Base-by-base conservation (phyloP, 495 filamentous ascomycete species). In the Coniosporium apollinis region DNA sequence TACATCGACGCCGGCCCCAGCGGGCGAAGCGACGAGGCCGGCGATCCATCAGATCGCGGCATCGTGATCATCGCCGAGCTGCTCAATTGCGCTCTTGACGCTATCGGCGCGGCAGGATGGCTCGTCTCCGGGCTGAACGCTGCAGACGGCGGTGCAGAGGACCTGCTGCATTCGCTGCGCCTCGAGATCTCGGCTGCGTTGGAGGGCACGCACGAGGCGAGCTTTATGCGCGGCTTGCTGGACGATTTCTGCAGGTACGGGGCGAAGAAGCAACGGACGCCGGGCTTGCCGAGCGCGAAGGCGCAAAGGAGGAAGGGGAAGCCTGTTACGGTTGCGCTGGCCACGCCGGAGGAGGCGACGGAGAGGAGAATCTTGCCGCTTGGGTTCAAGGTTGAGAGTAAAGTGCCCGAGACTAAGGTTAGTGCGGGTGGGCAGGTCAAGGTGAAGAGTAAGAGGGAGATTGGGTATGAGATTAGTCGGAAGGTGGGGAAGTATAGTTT, bases 101-200 rank as follows among this genome's bases (percentile, higher is more conserved):
- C 82, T 7, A 68, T 93, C n/a, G 83, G 84, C 7, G 65, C 79
- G 13, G 75, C 69, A 9, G 82, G 82, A 19, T 94, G 81, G 80
- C 70, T 93, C 34, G 60, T 91, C 32, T 13, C 20, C 17, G 25
- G 36, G 36, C 26, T 22, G 32, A 8, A 5, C 30, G 30, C 11
- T 20, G 35, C 26, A 16, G 15, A 35, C 5, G 15, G 11, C 0
- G 33, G 21, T 17, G 28, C 33, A 0, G 9, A 19, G 3, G 36
- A 46, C 4, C 21, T 49, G 7, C 24, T 49, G 24, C 19, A 33
- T 8, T 28, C 22, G 4, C 28, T 49, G 10, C n/a, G 30, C 19
- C 22, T 22, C 3, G 46, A 49, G 31, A 24, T 43, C 19, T 26
- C 20, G 19, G 42, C 43, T 7, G 30, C 34, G 4, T n/a, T 44